Percentiles rank a stretch among this genome's conserved stretches.
Conservation (phyloP, 257 asterid species). For the Solanum pinnatisectum region DNA sequence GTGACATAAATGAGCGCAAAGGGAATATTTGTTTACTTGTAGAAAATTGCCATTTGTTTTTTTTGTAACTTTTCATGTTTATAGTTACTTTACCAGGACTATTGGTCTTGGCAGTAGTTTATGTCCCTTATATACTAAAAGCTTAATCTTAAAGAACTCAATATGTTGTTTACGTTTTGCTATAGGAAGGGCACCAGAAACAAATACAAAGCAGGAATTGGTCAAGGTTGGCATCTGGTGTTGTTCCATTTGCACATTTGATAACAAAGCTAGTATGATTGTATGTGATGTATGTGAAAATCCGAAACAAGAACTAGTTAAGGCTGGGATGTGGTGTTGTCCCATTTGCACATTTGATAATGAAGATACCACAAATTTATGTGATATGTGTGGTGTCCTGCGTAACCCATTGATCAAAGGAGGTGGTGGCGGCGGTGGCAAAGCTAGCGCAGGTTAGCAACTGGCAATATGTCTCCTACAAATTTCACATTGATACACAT, state of each 20-base stretch:
- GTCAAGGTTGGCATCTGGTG: conserved; percentile 51
- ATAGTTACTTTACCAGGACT: neutral
- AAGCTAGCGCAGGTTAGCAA: conserved; percentile 43
- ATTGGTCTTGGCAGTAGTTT: neutral
- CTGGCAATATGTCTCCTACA: neutral
- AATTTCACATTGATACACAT: neutral
- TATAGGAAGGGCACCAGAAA: conserved; percentile 25
- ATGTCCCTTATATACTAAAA: neutral
- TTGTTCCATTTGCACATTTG: conserved; percentile 88
- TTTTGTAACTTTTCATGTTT: neutral
- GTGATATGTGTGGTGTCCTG: conserved; percentile 93
- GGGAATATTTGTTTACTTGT: neutral
- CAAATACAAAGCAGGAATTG: conserved; percentile 23
- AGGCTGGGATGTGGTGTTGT: conserved; percentile 67
- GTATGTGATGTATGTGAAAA: conserved; percentile 83
- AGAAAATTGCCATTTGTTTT: neutral
- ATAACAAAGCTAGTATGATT: conserved; percentile 62
- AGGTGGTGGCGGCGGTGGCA: conserved; percentile 17
- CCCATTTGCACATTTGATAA: conserved; percentile 88
- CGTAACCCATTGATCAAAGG: conserved; percentile 74
- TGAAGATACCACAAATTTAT: conserved; percentile 58
- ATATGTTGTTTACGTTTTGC: conserved; percentile 10
- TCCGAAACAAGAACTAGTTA: conserved; percentile 14
- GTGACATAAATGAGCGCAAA: neutral
- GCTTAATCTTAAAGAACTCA: neutral